Percentiles rank a stretch among this genome's conserved stretches.
These are phyloP conservation scores for Clitopilus passeckerianus DNA, from an alignment of 768 basidiomycete species.

Conservation along the genomic window DNA sequence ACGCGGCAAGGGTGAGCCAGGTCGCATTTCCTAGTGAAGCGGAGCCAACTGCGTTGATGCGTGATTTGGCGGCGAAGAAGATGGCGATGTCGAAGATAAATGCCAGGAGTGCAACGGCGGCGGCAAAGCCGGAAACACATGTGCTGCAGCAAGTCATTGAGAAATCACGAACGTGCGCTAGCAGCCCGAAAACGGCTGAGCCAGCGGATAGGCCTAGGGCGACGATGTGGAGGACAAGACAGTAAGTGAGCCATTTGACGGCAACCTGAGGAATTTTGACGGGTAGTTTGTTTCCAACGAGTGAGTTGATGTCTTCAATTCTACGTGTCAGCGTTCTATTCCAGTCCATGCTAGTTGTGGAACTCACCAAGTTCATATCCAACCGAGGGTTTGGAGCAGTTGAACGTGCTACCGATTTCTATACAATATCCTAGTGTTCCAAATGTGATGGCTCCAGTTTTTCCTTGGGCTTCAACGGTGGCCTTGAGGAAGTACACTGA, in stretches of 20 bases:
- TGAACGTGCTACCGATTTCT: constrained; percentile 46
- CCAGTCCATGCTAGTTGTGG: constrained; percentile 3
- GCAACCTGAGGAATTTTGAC: constrained; percentile 76
- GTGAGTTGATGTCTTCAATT: constrained; percentile 67
- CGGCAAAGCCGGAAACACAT: constrained; percentile 77
- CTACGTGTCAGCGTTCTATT: neutral
- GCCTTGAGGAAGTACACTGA: constrained; percentile 88
- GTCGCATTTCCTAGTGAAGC: constrained; percentile 85
- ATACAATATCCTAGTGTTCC: constrained; percentile 91
- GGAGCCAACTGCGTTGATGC: constrained; percentile 75
- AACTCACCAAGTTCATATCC: constrained; percentile 85
- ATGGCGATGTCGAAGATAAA: constrained; percentile 91
- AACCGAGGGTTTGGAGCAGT: constrained; percentile 75
- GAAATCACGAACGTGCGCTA: constrained; percentile 86
- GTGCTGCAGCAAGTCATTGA: constrained; percentile 82
- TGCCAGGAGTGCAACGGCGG: constrained; percentile 72
- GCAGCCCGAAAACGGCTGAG: constrained; percentile 75
- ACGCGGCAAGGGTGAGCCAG: constrained; percentile 88
- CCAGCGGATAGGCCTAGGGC: constrained; percentile 72
- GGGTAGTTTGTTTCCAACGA: constrained; percentile 63
- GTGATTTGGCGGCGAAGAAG: constrained; percentile 84
- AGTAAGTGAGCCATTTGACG: constrained; percentile 95
- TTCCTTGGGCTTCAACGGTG: constrained; percentile 37
- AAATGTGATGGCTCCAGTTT: constrained; percentile 67
- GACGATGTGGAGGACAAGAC: constrained; percentile 86